phyloP scores from a whole-genome alignment of 768 basidiomycete species.

The Gloeopeniophorella convolvens region DNA sequence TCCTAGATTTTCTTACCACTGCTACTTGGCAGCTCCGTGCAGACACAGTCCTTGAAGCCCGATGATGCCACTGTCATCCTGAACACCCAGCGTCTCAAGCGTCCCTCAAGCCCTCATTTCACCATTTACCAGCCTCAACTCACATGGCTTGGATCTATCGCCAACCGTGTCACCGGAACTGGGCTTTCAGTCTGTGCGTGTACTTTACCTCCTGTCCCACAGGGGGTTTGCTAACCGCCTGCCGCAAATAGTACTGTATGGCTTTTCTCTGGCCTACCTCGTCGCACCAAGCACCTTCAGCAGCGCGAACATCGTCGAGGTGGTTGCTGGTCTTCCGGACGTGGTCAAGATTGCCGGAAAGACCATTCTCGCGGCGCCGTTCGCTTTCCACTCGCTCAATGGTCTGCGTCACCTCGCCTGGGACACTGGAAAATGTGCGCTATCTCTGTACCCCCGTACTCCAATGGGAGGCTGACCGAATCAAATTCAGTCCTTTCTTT shows the following conservation, averaged over 20 bases:
- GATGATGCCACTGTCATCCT: constrained; percentile 56
- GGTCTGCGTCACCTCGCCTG: constrained; percentile 86
- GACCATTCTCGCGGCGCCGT: constrained; percentile 74
- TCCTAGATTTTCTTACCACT: neutral
- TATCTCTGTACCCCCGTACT: neutral
- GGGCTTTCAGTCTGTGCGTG: constrained; percentile 71
- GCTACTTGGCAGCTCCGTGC: constrained; percentile 38
- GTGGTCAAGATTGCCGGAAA: constrained; percentile 74
- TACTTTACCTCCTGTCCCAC: neutral
- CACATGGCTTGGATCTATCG: constrained; percentile 84
- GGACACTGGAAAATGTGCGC: constrained; percentile 87
- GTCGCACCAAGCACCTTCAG: constrained; percentile 75
- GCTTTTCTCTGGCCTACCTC: constrained; percentile 81
- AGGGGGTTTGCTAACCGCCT: neutral
- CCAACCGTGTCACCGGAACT: constrained; percentile 79
- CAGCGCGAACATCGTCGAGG: constrained; percentile 68
- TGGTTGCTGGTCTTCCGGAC: constrained; percentile 65
- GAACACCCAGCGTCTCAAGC: constrained; percentile 79
- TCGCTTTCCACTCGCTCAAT: constrained; percentile 87
- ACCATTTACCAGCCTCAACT: constrained; percentile 96
- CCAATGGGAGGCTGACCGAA: neutral
- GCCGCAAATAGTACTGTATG: constrained; percentile 65
- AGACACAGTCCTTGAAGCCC: constrained; percentile 60
- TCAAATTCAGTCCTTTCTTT: constrained; percentile 58
- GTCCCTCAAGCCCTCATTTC: constrained; percentile 93